Conservation (phyloP, 2,329 filamentous ascomycete genomes). For the Aspergillus clavatus region DNA sequence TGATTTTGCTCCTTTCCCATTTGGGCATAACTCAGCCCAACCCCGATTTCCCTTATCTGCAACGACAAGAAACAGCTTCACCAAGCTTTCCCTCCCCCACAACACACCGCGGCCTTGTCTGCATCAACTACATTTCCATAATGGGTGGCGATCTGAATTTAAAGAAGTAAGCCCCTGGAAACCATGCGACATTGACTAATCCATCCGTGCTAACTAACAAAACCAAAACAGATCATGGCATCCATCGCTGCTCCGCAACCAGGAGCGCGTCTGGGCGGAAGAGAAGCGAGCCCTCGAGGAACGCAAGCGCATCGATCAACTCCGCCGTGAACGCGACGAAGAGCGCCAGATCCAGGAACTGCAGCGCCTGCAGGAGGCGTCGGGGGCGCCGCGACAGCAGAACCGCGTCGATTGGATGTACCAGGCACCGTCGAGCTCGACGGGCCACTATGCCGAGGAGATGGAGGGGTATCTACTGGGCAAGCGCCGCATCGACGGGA, state of each 20-base stretch:
- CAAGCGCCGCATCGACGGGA: conserved; percentile 81
- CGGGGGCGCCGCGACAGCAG: conserved; percentile 72
- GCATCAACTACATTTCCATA: conserved; percentile 35
- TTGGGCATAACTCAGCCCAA: background rate
- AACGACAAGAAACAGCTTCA: background rate
- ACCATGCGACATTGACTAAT: background rate
- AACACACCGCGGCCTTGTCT: background rate
- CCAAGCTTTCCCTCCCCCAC: background rate
- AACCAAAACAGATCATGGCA: conserved; percentile 67
- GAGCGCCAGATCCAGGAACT: conserved; percentile 90
- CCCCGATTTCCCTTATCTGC: background rate
- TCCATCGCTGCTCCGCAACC: conserved; percentile 83
- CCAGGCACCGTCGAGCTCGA: conserved; percentile 70
- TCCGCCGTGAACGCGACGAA: conserved; percentile 88
- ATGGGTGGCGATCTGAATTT: conserved; percentile 96
- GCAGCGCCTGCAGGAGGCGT: conserved; percentile 80
- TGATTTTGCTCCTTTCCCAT: background rate
- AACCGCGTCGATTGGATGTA: conserved; percentile 99
- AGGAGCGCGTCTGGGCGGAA: conserved; percentile 82
- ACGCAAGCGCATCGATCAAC: conserved; percentile 86
- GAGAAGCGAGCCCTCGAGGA: conserved; percentile 91
- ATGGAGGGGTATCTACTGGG: conserved; percentile 90
- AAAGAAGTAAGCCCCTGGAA: conserved; percentile 63
- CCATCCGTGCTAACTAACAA: background rate
- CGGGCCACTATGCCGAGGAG: conserved; percentile 72